These are phyloP conservation scores for Marasmius sp. DNA, from an alignment of 1,284 basidiomycete genomes.

Conservation along the genomic window DNA sequence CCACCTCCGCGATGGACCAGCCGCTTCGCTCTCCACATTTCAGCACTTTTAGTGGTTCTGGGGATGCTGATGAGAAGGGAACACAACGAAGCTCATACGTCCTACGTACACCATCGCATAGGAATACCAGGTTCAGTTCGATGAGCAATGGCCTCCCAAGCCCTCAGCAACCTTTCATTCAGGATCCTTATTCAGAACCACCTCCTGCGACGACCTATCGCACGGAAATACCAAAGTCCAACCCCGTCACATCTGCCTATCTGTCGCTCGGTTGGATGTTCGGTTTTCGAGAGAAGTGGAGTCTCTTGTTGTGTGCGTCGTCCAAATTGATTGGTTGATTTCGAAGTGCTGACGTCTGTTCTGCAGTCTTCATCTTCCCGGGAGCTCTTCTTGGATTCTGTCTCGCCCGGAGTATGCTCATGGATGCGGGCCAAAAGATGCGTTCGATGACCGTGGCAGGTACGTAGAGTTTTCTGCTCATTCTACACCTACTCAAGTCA, in stretches of 20 bases:
- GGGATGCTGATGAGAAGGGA: no score
- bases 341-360: background rate
- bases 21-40: no score
- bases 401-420: slow-evolving; percentile 20
- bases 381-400: slow-evolving; percentile 26
- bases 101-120: background rate
- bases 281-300: slow-evolving; percentile 25
- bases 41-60: no score
- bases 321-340: background rate
- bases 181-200: background rate
- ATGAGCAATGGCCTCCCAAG: background rate
- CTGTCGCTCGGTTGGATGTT: slow-evolving; percentile 23
- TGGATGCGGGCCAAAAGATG: slow-evolving; percentile 15
- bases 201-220: background rate
- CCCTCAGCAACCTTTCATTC: background rate
- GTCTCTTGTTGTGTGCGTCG: slow-evolving; percentile 19
- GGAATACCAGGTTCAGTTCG: background rate
- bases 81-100: background rate
- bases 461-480: background rate
- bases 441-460: slow-evolving; percentile 17
- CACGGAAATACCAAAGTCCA: background rate
- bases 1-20: no score
- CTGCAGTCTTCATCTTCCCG: slow-evolving; percentile 22
- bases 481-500: background rate
- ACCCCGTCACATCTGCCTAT: slow-evolving; percentile 14